phyloP scores from a whole-genome alignment of 2,329 filamentous ascomycete species.

The Coniochaeta hoffmannii region DNA sequence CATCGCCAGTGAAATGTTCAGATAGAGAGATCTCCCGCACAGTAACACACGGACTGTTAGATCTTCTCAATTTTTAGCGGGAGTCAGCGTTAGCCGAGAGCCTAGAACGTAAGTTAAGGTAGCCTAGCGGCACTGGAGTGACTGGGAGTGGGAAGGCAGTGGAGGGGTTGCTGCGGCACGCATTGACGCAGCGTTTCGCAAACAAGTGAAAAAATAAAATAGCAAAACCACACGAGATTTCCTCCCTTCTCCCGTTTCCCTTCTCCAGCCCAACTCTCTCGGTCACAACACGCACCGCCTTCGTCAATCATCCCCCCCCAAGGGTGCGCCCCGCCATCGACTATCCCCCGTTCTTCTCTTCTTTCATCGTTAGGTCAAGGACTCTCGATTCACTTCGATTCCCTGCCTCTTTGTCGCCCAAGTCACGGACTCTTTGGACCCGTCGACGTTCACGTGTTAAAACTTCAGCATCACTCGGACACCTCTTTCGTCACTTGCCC shows the following conservation, averaged over 20 bases:
- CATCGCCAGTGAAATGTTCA: background rate
- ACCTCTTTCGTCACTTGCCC: background rate
- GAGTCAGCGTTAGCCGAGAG: background rate
- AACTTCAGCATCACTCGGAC: background rate
- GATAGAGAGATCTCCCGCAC: background rate
- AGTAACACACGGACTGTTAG: background rate
- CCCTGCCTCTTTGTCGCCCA: background rate
- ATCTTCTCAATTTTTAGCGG: background rate
- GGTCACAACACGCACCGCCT: constrained; percentile 21
- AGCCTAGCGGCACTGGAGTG: background rate
- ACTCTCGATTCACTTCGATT: constrained; percentile 1
- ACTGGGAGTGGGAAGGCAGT: background rate
- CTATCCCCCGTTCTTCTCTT: constrained; percentile 23
- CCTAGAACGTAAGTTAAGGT: background rate
- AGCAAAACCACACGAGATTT: background rate
- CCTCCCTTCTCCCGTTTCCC: background rate
- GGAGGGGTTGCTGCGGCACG: background rate
- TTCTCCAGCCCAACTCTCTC: constrained; percentile 4
- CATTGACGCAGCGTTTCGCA: constrained; percentile 1
- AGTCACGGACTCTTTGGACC: background rate
- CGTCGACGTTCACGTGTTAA: constrained; percentile 3
- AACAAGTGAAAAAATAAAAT: background rate
- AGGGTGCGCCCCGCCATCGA: constrained; percentile 25
- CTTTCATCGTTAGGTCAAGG: constrained; percentile 14
- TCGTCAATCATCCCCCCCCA: constrained; percentile 23